These are phyloP conservation scores for Kentomonas sorsogonicus DNA, from an alignment of 208 protist genomes.

Conservation along the genomic window DNA sequence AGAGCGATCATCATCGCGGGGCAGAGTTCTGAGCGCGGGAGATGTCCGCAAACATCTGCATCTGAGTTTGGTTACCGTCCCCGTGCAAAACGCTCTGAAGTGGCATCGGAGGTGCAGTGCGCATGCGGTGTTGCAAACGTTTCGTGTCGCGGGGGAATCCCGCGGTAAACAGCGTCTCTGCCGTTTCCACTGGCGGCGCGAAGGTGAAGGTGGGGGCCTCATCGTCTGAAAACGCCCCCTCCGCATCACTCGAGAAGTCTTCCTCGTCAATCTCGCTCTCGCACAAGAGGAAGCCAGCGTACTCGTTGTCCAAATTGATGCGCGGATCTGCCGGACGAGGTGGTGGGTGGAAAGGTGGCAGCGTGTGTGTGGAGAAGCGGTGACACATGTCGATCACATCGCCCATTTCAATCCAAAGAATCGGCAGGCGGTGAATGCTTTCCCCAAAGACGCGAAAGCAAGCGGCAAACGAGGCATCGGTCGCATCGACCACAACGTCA, in stretches of 20 bases:
- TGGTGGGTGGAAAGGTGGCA: constrained; percentile 73
- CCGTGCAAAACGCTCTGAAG: constrained; percentile 68
- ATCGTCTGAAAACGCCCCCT: constrained; percentile 88
- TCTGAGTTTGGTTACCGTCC: constrained; percentile 68
- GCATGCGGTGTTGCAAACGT: constrained; percentile 83
- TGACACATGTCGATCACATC: constrained; percentile 88
- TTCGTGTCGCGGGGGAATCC: constrained; percentile 85
- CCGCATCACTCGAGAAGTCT: constrained; percentile 72
- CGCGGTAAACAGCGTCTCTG: constrained; percentile 82
- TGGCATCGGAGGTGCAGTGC: constrained; percentile 78
- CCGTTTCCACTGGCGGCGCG: constrained; percentile 74
- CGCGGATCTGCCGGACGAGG: constrained; percentile 84
- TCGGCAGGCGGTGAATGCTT: constrained; percentile 82
- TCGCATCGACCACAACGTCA: constrained; percentile 41
- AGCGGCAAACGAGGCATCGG: constrained; percentile 57
- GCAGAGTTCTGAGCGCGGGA: background rate
- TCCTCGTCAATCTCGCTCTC: constrained; percentile 88
- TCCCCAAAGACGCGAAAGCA: constrained; percentile 73
- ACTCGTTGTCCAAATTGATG: constrained; percentile 82
- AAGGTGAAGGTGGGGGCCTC: constrained; percentile 86
- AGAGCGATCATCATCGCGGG: no score
- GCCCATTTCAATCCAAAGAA: constrained; percentile 90
- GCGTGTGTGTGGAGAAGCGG: constrained; percentile 57
- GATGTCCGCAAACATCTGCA: constrained; percentile 66
- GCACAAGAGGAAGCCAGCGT: constrained; percentile 84